Evolutionary conservation across 2,329 filamentous ascomycete genomes (phyloP).

Genomic region (Xylaria sp.): DNA sequence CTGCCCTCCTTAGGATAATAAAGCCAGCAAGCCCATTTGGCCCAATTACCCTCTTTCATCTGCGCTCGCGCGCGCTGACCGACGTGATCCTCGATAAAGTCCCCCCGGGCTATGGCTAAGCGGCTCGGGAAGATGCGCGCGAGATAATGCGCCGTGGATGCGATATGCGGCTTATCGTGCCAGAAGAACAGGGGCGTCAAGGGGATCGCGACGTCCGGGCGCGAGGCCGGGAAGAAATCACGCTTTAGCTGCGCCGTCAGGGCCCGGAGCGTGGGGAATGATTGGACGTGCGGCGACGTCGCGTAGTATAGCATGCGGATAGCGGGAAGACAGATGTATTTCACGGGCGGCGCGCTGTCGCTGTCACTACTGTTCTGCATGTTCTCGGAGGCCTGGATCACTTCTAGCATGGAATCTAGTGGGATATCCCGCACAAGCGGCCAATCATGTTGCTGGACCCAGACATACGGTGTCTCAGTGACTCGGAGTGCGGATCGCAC

Average conservation of each 20-base stretch:
- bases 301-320: conserved; percentile 59
- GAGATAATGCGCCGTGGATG: conserved; percentile 56
- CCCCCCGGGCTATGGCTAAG: conserved; percentile 56
- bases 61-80: conserved; percentile 60
- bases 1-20: conserved; percentile 57
- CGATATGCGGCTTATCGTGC: conserved; percentile 64
- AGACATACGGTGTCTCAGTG: conserved; percentile 57
- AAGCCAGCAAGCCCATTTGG: conserved; percentile 61
- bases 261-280: conserved; percentile 48
- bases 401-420: conserved; percentile 48
- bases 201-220: conserved; percentile 41
- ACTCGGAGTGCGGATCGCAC: conserved; percentile 57
- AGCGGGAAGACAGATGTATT: conserved; percentile 60
- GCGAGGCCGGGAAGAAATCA: conserved; percentile 42
- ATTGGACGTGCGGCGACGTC: conserved; percentile 51
- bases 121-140: conserved; percentile 55
- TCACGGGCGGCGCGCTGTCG: conserved; percentile 49
- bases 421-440: conserved; percentile 53
- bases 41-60: conserved; percentile 61
- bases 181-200: conserved; percentile 64
- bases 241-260: conserved; percentile 51
- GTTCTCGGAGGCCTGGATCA: conserved; percentile 52
- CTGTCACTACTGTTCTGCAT: too few relatives aligned
- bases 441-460: conserved; percentile 66
- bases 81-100: conserved; percentile 62